Percentiles rank a stretch among this genome's conserved stretches.
Conservation (phyloP, 768 basidiomycete genomes). For the Rhodotorula kratochvilovae region DNA sequence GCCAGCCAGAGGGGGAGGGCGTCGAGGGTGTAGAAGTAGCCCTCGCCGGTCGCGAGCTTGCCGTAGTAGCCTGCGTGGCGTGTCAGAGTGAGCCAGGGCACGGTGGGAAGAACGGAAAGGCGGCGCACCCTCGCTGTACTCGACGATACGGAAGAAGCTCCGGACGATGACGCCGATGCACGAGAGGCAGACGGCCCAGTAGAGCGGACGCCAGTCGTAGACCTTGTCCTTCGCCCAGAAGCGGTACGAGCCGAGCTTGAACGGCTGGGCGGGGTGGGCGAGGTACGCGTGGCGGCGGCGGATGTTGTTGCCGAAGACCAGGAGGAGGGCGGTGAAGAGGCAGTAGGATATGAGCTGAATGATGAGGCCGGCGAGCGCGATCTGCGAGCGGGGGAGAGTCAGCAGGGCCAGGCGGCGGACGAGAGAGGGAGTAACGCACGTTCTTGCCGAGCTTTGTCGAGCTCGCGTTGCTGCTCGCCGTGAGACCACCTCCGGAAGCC, state of each 20-base stretch:
- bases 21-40: slow-evolving; percentile 35
- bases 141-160: slow-evolving; percentile 29
- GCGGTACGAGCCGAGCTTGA: neutral
- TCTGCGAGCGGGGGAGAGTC: neutral
- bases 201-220: slow-evolving; percentile 24
- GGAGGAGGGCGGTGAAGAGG: slow-evolving; percentile 28
- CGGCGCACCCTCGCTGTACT: slow-evolving; percentile 19
- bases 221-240: slow-evolving; percentile 1
- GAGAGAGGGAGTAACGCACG: neutral
- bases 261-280: neutral
- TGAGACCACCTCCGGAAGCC: slow-evolving; percentile 11
- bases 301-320: slow-evolving; percentile 25
- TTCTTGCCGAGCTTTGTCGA: neutral
- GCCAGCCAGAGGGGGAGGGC: slow-evolving; percentile 35
- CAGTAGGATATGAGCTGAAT: slow-evolving; percentile 34
- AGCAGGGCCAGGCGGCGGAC: too few relatives aligned
- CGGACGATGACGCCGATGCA: slow-evolving; percentile 5
- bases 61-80: neutral
- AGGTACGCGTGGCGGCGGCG: slow-evolving; percentile 1
- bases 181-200: slow-evolving; percentile 9
- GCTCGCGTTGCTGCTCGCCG: neutral
- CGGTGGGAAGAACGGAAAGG: neutral
- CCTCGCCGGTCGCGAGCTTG: neutral
- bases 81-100: too few relatives aligned
- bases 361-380: slow-evolving; percentile 33